Conservation (phyloP, 2,329 filamentous ascomycete species). For the Aureobasidium sp. region DNA sequence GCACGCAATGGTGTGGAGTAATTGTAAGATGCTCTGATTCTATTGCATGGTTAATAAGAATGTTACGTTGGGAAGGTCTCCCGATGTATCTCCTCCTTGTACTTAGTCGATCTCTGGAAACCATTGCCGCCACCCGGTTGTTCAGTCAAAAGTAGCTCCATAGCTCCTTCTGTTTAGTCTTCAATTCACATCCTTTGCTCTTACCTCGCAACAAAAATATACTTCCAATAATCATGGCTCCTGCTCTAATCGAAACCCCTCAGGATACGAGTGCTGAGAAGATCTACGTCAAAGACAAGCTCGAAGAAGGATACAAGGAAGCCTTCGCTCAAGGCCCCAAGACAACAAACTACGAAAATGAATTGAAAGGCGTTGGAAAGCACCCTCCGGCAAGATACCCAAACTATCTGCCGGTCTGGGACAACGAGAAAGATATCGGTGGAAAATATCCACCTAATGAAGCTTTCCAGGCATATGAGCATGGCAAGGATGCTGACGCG, state of each 20-base stretch:
- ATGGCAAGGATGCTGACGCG: constrained; percentile 78
- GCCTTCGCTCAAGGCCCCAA: constrained; percentile 47
- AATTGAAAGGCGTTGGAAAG: constrained; percentile 59
- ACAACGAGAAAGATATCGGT: constrained; percentile 23
- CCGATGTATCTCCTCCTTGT: background rate
- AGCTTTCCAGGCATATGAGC: constrained; percentile 78
- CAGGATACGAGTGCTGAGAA: constrained; percentile 29
- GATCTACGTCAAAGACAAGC: constrained; percentile 10
- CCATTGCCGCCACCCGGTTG: background rate
- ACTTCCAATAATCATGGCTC: constrained; percentile 40
- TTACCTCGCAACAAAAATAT: background rate
- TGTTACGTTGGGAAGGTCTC: constrained; percentile 1
- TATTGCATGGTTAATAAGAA: background rate
- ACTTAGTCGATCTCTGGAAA: background rate
- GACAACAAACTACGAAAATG: constrained; percentile 54
- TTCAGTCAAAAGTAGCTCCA: background rate
- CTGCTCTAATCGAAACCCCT: constrained; percentile 45
- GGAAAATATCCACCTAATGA: constrained; percentile 68
- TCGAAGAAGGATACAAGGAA: constrained; percentile 41
- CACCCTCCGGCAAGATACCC: constrained; percentile 69
- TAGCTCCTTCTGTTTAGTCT: background rate
- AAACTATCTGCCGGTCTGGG: constrained; percentile 61
- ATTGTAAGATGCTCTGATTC: background rate
- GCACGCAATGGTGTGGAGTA: constrained; percentile 7
- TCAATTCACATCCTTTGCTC: background rate